Evolutionary conservation across 2,329 filamentous ascomycete species (phyloP).

Genomic region (Talaromyces funiculosus): DNA sequence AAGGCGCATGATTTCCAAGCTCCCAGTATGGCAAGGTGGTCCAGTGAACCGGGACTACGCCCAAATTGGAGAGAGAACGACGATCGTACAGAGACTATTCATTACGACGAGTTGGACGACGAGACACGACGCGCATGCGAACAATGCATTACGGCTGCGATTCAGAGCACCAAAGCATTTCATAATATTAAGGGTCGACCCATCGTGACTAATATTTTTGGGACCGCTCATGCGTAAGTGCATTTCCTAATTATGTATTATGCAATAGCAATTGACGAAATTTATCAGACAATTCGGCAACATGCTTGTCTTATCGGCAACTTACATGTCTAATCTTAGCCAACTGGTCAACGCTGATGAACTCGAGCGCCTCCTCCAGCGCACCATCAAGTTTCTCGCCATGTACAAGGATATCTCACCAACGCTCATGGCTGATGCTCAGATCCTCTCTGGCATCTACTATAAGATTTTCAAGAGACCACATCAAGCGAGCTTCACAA

Average conservation of each 20-base stretch:
- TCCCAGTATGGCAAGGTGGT: constrained; percentile 26
- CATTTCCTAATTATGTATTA: background rate
- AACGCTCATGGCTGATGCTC: constrained; percentile 66
- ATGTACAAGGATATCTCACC: constrained; percentile 67
- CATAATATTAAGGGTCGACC: constrained; percentile 58
- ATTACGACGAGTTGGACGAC: constrained; percentile 35
- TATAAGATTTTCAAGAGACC: constrained; percentile 38
- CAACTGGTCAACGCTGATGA: constrained; percentile 52
- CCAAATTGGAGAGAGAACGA: constrained; percentile 15
- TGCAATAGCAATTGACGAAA: background rate
- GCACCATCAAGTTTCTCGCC: constrained; percentile 71
- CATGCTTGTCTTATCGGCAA: constrained; percentile 80
- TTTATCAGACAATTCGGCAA: constrained; percentile 84
- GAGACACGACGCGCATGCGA: constrained; percentile 52
- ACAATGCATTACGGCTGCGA: constrained; percentile 65
- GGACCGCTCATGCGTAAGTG: constrained; percentile 90
- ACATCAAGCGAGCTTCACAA: constrained; percentile 9
- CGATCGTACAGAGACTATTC: constrained; percentile 19
- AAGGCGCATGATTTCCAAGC: constrained; percentile 26
- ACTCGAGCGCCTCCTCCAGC: constrained; percentile 58
- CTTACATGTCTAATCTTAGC: constrained; percentile 62
- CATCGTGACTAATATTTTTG: constrained; percentile 93
- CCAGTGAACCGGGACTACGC: constrained; percentile 32
- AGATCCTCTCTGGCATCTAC: constrained; percentile 59
- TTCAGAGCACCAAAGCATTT: constrained; percentile 82